A percentile compares a stretch with the other conserved stretches of the same genome.
Conservation (phyloP, 495 filamentous ascomycete genomes). For the Aspergillus biplanus region DNA sequence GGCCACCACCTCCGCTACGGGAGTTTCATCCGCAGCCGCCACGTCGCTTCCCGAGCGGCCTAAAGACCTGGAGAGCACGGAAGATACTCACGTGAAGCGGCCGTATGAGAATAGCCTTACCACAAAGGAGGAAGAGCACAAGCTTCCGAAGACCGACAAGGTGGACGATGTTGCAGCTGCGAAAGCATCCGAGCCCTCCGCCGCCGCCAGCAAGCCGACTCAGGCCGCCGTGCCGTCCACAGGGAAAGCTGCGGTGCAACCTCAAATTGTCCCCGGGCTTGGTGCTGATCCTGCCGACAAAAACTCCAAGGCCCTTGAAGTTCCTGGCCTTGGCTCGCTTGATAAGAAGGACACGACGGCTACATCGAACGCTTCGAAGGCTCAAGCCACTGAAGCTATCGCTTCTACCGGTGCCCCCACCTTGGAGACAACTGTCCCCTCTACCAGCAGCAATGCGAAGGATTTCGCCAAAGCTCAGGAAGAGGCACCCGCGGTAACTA, state of each 20-base stretch:
- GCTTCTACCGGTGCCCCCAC: slow-evolving; percentile 11
- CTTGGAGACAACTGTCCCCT: slow-evolving; percentile 9
- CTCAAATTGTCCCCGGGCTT: slow-evolving; percentile 28
- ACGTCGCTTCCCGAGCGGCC: slow-evolving; percentile 37
- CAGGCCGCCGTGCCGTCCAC: background rate
- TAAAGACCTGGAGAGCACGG: slow-evolving; percentile 27
- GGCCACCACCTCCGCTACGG: background rate
- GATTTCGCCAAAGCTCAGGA: slow-evolving; percentile 6
- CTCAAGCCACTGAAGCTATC: slow-evolving; percentile 4
- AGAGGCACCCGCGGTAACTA: slow-evolving; percentile 7
- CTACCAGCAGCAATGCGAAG: background rate
- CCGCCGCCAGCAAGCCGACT: slow-evolving; percentile 12
- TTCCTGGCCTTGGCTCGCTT: slow-evolving; percentile 22
- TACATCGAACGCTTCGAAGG: slow-evolving; percentile 4
- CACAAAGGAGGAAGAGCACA: slow-evolving; percentile 28
- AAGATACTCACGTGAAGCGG: slow-evolving; percentile 30
- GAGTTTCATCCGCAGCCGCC: slow-evolving; percentile 22
- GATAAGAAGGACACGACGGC: slow-evolving; percentile 14
- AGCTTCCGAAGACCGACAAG: slow-evolving; percentile 33
- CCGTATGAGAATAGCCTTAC: slow-evolving; percentile 29
- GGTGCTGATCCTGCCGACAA: slow-evolving; percentile 26
- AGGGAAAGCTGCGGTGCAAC: slow-evolving; percentile 19
- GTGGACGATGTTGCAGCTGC: slow-evolving; percentile 22
- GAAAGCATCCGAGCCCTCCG: slow-evolving; percentile 8
- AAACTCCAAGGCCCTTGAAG: slow-evolving; percentile 19